Percentiles rank a stretch among this genome's conserved stretches.
Conservation (phyloP, 768 basidiomycete genomes). For the Mycena rebaudengoi region DNA sequence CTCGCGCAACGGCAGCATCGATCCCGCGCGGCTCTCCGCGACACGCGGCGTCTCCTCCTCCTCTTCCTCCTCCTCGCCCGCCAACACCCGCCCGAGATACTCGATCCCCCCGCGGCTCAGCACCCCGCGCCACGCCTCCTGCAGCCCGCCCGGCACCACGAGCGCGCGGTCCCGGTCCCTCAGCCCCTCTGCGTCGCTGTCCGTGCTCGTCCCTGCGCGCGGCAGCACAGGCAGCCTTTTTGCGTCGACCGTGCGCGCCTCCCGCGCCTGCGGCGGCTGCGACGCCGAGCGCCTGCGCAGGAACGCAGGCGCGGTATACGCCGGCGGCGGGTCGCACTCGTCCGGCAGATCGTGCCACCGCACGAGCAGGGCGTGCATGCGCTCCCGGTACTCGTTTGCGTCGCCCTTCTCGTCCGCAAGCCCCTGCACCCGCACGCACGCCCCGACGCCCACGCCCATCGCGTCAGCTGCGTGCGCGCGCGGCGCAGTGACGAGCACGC, state of each 20-base stretch:
- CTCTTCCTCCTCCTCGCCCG: too few relatives aligned
- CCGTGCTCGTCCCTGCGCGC: too few relatives aligned
- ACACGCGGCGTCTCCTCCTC: too few relatives aligned
- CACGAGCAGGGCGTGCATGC: conserved; percentile 6
- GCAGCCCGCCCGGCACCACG: conserved; percentile 4
- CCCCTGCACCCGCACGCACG: not conserved
- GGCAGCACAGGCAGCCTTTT: too few relatives aligned
- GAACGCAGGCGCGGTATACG: too few relatives aligned
- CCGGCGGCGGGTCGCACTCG: too few relatives aligned
- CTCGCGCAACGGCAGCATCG: too few relatives aligned
- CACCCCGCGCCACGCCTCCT: conserved; percentile 18
- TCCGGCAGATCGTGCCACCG: conserved; percentile 36
- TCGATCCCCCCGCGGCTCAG: conserved; percentile 20
- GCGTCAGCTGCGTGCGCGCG: conserved; percentile 7
- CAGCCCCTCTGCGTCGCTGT: conserved; percentile 33
- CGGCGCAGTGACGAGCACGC: conserved; percentile 2
- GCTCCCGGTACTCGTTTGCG: not conserved
- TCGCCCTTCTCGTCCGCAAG: not conserved
- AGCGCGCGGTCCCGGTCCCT: conserved; percentile 13
- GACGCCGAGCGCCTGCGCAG: too few relatives aligned
- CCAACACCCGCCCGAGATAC: too few relatives aligned
- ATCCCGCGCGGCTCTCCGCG: too few relatives aligned
- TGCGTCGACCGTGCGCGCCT: too few relatives aligned
- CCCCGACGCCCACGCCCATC: conserved; percentile 3
- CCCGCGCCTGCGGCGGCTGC: too few relatives aligned